Conservation (phyloP, 257 asterid species). For the Pogostemon cablin region DNA sequence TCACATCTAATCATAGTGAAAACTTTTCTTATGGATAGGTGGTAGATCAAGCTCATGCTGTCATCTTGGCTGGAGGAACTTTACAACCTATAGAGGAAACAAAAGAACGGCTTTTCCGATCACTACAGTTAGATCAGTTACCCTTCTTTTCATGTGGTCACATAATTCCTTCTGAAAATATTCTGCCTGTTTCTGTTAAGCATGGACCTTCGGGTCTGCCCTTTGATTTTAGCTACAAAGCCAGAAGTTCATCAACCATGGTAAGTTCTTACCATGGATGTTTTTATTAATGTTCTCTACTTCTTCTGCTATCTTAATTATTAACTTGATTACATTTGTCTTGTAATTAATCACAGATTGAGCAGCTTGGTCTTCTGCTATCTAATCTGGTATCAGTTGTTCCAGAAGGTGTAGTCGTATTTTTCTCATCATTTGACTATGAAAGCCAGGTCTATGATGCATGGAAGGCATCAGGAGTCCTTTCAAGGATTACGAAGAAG, state of each 20-base stretch:
- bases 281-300: background rate
- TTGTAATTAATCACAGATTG: slow-evolving; percentile 58
- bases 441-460: slow-evolving; percentile 71
- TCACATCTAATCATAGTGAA: slow-evolving; percentile 8
- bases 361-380: slow-evolving; percentile 81
- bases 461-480: slow-evolving; percentile 83
- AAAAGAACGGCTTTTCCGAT: slow-evolving; percentile 87
- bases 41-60: slow-evolving; percentile 77
- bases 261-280: slow-evolving; percentile 38
- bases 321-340: slow-evolving; percentile 22
- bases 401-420: slow-evolving; percentile 87
- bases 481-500: slow-evolving; percentile 74
- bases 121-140: slow-evolving; percentile 52
- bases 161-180: slow-evolving; percentile 80
- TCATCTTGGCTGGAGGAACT: slow-evolving; percentile 94
- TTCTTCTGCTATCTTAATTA: slow-evolving; percentile 17
- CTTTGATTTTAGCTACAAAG: slow-evolving; percentile 80
- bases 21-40: slow-evolving; percentile 46
- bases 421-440: slow-evolving; percentile 93
- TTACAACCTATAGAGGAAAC: slow-evolving; percentile 96
- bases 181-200: slow-evolving; percentile 81
- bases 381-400: slow-evolving; percentile 79
- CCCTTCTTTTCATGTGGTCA: slow-evolving; percentile 92
- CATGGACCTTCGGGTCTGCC: slow-evolving; percentile 82
- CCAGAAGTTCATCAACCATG: slow-evolving; percentile 76